These are phyloP conservation scores for Candida incommunis DNA, from an alignment of 805 yeast species.

Conservation along the genomic window DNA sequence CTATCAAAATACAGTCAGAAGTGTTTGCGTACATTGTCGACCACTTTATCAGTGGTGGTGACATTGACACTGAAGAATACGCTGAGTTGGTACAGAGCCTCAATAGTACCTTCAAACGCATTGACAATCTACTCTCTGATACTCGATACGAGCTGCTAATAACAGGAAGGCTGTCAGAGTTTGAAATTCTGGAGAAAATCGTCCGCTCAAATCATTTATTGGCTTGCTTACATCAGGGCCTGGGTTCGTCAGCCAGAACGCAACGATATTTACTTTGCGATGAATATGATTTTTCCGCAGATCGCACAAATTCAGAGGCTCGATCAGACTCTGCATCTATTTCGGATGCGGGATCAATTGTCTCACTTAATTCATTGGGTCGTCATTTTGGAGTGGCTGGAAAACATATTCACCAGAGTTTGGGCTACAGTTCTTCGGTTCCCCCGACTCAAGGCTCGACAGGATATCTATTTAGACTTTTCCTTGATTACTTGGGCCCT, in stretches of 20 bases:
- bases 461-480: constrained; percentile 44
- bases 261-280: constrained; percentile 39
- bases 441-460: neutral
- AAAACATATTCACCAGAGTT: neutral
- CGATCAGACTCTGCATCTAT: neutral
- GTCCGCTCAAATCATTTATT: constrained; percentile 37
- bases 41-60: constrained; percentile 36
- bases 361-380: neutral
- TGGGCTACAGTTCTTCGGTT: neutral
- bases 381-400: neutral
- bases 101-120: constrained; percentile 25
- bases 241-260: constrained; percentile 54
- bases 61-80: constrained; percentile 21
- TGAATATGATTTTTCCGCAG: constrained; percentile 2
- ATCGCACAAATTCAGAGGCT: constrained; percentile 1
- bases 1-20: constrained; percentile 38
- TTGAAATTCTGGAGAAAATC: constrained; percentile 28
- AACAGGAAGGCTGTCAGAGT: constrained; percentile 43
- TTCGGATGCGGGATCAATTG: constrained; percentile 3
- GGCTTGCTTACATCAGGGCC: constrained; percentile 47
- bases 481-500: constrained; percentile 58
- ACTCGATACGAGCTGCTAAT: constrained; percentile 45
- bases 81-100: constrained; percentile 24
- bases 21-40: constrained; percentile 32
- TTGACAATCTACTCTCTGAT: constrained; percentile 37